Evolutionary conservation across 2,329 filamentous ascomycete genomes (phyloP).

Genomic region (Fusarium sp.): DNA sequence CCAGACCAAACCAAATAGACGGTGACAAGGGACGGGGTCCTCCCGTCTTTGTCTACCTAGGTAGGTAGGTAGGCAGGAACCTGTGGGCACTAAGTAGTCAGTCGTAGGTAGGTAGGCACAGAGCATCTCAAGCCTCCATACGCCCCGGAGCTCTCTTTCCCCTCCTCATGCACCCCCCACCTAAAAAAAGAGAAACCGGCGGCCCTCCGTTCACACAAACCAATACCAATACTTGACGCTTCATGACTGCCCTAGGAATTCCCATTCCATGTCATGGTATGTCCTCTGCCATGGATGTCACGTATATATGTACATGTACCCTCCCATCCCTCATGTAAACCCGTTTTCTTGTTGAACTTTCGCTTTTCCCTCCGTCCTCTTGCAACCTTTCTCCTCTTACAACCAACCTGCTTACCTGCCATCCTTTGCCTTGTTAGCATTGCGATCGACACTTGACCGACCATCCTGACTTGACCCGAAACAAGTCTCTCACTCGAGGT

Average conservation of each 20-base stretch:
- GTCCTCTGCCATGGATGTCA: background rate
- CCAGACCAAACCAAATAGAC: conserved; percentile 5
- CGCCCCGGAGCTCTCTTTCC: conserved; percentile 28
- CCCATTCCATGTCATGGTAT: conserved; percentile 15
- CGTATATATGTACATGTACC: conserved; percentile 32
- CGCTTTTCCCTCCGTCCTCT: conserved; percentile 10
- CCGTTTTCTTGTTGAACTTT: conserved; percentile 23
- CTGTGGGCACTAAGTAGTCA: background rate
- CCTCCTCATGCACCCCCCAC: conserved; percentile 4
- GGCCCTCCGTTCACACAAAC: conserved; percentile 28
- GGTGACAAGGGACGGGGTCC: conserved; percentile 17
- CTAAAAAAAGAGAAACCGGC: conserved; percentile 18
- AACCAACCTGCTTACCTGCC: background rate
- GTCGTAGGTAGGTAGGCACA: background rate
- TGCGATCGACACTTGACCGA: conserved; percentile 33
- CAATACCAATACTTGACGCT: conserved; percentile 9
- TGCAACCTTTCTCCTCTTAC: background rate
- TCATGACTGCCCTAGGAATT: background rate
- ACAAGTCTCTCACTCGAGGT: conserved; percentile 15
- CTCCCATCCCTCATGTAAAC: conserved; percentile 21
- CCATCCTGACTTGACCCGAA: conserved; percentile 21
- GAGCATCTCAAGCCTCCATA: background rate
- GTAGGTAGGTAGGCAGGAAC: background rate
- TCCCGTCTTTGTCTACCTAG: background rate
- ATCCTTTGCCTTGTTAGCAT: conserved; percentile 14